Conservation (phyloP, 345 rosid genomes). For the Lepidium didymum region DNA sequence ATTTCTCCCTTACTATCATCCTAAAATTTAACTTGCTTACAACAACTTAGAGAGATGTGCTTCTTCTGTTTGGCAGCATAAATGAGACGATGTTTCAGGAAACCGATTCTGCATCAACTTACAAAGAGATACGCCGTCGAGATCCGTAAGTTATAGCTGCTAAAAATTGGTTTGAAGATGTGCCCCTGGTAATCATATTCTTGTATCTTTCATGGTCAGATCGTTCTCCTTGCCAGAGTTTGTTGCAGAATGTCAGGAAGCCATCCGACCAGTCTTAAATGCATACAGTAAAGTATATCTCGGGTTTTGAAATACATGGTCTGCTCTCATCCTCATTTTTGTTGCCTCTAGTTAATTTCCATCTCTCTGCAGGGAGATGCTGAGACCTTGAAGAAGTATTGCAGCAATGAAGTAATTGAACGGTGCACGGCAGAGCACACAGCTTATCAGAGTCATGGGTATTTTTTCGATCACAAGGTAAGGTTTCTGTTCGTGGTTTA, state of each 20-base stretch:
- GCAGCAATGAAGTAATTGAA: conserved; percentile 67
- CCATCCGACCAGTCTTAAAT: conserved; percentile 68
- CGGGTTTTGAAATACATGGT: not conserved
- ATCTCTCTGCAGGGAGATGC: conserved; percentile 51
- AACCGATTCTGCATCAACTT: conserved; percentile 82
- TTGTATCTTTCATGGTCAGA: conserved; percentile 32
- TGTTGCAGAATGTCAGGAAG: conserved; percentile 83
- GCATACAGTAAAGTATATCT: conserved; percentile 68
- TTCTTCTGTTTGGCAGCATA: conserved; percentile 48
- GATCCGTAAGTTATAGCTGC: conserved; percentile 66
- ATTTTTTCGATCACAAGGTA: conserved; percentile 83
- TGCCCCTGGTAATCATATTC: not conserved
- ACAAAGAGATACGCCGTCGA: conserved; percentile 73
- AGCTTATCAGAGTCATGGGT: conserved; percentile 60
- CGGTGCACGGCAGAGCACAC: conserved; percentile 72
- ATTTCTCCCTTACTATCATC: not conserved
- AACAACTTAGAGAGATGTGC: not conserved
- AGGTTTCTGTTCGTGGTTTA: not conserved
- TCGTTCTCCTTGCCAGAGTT: conserved; percentile 89
- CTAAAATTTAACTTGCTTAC: not conserved
- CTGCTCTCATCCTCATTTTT: not conserved
- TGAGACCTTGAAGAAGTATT: conserved; percentile 70
- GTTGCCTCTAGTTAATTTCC: conserved; percentile 1
- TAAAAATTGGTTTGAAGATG: conserved; percentile 1
- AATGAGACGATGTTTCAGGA: conserved; percentile 74